phyloP scores from a whole-genome alignment of 225 moss, liverwort and hornwort genomes.

The Bryum argenteum region DNA sequence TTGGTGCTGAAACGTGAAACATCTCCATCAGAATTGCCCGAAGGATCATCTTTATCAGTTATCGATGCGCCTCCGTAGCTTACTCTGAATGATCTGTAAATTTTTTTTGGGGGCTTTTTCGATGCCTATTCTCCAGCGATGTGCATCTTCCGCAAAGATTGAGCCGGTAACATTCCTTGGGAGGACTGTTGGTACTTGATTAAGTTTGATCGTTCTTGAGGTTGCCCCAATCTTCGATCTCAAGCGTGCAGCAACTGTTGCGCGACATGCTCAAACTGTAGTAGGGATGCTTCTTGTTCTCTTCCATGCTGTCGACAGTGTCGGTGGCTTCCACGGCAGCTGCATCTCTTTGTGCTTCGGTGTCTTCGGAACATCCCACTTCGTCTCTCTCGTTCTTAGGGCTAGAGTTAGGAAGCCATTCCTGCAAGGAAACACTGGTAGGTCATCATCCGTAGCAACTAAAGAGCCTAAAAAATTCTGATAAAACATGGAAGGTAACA shows the following conservation, averaged over 20 bases:
- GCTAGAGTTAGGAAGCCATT: conserved; percentile 2
- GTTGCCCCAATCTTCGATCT: conserved; percentile 58
- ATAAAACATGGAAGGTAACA: no score
- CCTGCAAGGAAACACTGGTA: not conserved
- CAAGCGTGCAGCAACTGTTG: conserved; percentile 45
- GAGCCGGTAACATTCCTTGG: no score
- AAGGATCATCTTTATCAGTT: not conserved
- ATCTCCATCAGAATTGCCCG: conserved; percentile 3
- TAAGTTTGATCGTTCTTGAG: conserved; percentile 32
- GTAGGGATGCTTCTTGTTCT: conserved; percentile 32
- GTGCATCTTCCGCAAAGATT: no score
- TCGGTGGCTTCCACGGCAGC: conserved; percentile 10
- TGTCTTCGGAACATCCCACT: conserved; percentile 22
- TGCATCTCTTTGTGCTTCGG: conserved; percentile 19
- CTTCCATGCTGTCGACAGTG: conserved; percentile 20
- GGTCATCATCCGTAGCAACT: no score
- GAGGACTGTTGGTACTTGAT: not conserved
- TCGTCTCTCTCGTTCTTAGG: conserved; percentile 5
- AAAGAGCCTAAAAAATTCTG: no score
- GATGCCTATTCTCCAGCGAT: no score
- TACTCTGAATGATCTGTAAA: no score
- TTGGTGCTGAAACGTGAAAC: not conserved
- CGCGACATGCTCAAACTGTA: conserved; percentile 29
- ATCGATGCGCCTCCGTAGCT: not conserved
- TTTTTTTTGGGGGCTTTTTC: no score